Evolutionary conservation across 805 yeast species (phyloP), one percentile per base, ranked within the genome.

Genomic region (Millerozyma miso): DNA sequence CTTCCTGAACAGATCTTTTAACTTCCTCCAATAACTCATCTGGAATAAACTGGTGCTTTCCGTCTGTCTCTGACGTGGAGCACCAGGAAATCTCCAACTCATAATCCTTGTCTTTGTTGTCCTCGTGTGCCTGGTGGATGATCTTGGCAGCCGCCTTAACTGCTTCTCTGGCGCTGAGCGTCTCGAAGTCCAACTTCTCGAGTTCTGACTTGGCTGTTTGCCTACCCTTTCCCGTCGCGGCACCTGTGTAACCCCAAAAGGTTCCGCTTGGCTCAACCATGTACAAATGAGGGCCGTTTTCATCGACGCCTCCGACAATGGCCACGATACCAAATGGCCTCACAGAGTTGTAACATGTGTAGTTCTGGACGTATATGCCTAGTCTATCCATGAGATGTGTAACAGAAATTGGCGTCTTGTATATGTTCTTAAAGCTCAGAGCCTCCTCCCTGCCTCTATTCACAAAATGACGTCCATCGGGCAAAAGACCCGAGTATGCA

Each of bases 241-340:
- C 95, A 47, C 97, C 99, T 42, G 79, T 76, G 68, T 93, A 93
- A 40, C 99, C 99, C 98, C 99, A 95, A 59, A 83, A 88, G 1
- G 88, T 74, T 48, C 99, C 99, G 62, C 95, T 86, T 54, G 99
- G 99, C 63, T 93, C 99, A 45, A 93, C 75, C 97, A 91, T 93
- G 69, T 85, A 91, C 55, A 93, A 76, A 63, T 91, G 97, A 16
- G 95, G 79, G 10, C 97, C 98, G 47, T 85, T 79, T 35, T 80
- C 83, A 61, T 91, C 98, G 38, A 87, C 80, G 51, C 99, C 99
- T 40, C 97, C 99, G 37, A 93, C 77, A 49, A 93, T 90, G 8
- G 96, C 81, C 42, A 88, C 81, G 47, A 95, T 80, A 43, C 99
- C 99, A 65, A 93, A 93, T 17, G 99, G 99, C 67, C 99, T 85